Evolutionary conservation across 257 asterid genomes (phyloP), one percentile per base, ranked within the genome.

Genomic region (Eucommia ulmoides): DNA sequence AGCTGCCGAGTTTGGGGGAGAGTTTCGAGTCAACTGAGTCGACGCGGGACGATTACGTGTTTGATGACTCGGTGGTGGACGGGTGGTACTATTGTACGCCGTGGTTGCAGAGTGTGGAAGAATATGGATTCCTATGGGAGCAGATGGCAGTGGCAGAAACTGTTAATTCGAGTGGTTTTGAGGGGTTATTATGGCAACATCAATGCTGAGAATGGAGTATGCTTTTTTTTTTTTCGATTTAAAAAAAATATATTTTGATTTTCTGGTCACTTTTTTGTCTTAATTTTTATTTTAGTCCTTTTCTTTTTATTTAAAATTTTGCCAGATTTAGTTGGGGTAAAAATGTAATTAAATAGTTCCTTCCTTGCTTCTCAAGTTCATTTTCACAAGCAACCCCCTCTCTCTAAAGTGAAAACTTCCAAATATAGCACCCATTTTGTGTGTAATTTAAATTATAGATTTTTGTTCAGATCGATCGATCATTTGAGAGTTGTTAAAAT

Each of bases 1-100:
- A 75, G 76, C 56, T 82, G 53, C 93, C 93, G 59, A 73, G 70
- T 11, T 44, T 82, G 2, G 80, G 64, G 0, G 19, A 74, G 75
- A 55, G 74, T 58, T 70, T 58, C 60, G 81, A 67, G 55, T 58
- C 64, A 62, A 50, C 50, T 1, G 73, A 55, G 46, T 59, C 59
- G 25, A 41, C 24, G 1, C 38, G 49, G 53, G 58, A 56, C 23
- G 73, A 65, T 29, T 59, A 65, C 46, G 23, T 56, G 53, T 67
- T 70, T 14, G 45, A 25, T 16, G 71, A 64, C 51, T 24, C 19
- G 82, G 7, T 29, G 12, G 12, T 25, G 71, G 61, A 33, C 61
- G 83, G 47, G 24, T 67, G 74, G 92, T 86, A 74, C 29, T 64
- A 67, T 23, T 59, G 58, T 52, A 70, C 62, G 18, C 77, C 81